Evolutionary conservation across 306 rosid species (phyloP), one percentile per base, ranked within the genome.

Genomic region (Fagus sylvatica): DNA sequence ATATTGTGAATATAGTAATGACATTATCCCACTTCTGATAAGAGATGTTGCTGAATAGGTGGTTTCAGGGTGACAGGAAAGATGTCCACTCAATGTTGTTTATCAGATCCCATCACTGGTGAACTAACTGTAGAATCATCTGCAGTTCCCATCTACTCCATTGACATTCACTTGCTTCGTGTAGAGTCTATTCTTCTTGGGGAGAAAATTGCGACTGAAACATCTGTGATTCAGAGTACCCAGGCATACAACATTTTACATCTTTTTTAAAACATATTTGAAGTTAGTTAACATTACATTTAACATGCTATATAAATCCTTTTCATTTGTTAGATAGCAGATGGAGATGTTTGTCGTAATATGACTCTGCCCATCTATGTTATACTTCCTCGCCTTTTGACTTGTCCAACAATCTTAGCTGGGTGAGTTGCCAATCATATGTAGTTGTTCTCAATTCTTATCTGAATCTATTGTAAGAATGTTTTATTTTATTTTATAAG

Each of bases 21-120:
- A 71, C 34, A 39, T 51, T 8, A 62, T 76, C 78, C 57, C 49
- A 62, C 66, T 36, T 64, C 79, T 85, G 28, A 89, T 75, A 74
- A 61, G 53, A 48, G 61, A 6, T 74, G 37, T 79, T 80, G 48
- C 81, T 80, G 64, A 72, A 70, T 84, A 95, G 98, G 98, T 76
- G 95, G 98, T 75, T 95, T 95, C 81, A 85, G 93, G 61, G 88
- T 95, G 85, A 79, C 90, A 4, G 98, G 98, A 72, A 95, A 93
- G 87, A 80, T 95, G 74, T 86, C 88, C 32, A 89, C 98, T 39
- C 96, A 85, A 36, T 91, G 97, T 86, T 92, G 92, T 76, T 76
- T 95, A 66, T 76, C 90, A 28, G 87, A 89, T 74, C 91, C 97
- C 57, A 73, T 95, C 53, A 87, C 60, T 60, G 98, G 98, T 67